Evolutionary conservation across 768 basidiomycete genomes (phyloP).

Genomic region (Filobasidium floriforme): DNA sequence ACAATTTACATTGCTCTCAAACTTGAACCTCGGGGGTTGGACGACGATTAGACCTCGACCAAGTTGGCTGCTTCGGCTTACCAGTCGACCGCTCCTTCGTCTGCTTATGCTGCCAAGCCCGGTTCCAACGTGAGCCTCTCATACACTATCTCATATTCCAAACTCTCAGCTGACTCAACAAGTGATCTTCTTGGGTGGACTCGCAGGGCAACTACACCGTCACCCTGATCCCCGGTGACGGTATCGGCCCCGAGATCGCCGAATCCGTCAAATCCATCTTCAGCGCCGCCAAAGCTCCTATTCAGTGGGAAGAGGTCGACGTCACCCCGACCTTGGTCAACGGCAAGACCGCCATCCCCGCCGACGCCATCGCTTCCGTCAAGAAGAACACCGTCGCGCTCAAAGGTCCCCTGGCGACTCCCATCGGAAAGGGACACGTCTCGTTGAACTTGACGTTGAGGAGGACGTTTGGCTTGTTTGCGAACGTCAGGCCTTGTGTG

Average conservation of each 20-base stretch:
- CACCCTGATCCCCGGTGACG: conserved; percentile 76
- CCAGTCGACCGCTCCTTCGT: conserved; percentile 59
- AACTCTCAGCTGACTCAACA: neutral
- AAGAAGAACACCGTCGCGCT: conserved; percentile 96
- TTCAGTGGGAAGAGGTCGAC: conserved; percentile 98
- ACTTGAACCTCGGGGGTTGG: neutral
- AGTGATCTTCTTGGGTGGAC: conserved; percentile 21
- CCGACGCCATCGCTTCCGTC: conserved; percentile 77
- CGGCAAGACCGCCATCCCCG: conserved; percentile 95
- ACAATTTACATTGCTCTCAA: too few relatives aligned
- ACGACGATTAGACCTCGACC: conserved; percentile 3
- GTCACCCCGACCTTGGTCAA: conserved; percentile 88
- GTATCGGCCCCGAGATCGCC: conserved; percentile 98
- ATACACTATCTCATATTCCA: neutral
- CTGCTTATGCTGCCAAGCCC: conserved; percentile 84
- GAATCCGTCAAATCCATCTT: conserved; percentile 93
- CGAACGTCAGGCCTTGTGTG: conserved; percentile 92
- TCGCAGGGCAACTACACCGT: conserved; percentile 88
- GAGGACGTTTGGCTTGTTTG: conserved; percentile 95
- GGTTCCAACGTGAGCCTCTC: conserved; percentile 64
- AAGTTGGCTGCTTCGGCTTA: conserved; percentile 32
- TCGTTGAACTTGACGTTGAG: conserved; percentile 95
- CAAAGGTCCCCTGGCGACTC: conserved; percentile 96
- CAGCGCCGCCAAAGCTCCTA: conserved; percentile 81
- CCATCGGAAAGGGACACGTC: conserved; percentile 98